Base-by-base conservation (phyloP, 139 green algal genomes). In the Limnomonas spitsbergensis region DNA sequence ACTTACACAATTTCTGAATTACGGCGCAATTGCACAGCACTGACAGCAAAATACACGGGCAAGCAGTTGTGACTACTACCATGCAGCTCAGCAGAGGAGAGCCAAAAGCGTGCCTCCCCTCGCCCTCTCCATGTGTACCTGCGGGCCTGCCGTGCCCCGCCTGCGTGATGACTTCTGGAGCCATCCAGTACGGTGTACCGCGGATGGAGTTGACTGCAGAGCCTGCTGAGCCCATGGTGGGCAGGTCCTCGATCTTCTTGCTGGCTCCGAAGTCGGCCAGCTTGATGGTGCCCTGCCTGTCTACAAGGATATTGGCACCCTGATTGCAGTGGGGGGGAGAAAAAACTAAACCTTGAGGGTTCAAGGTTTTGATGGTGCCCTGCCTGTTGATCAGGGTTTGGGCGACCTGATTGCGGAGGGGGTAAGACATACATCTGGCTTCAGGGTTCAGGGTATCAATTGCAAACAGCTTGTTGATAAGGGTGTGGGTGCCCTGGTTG, bases 171-270 rank as follows among this genome's bases (percentile, higher is more conserved):
- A 98, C 92, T 87, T 99, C 95, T 4, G 95, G 95, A 0, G 95
- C 95, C 95, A 99, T 99, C 95, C 95, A 99, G 88, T 97, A 97
- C 4, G 94, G 91, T 2, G 95, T 98, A 61, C 95, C 95, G 56
- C 6, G 4, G 14, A 69, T 27, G 14, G 56, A 37, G 56, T 38
- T 35, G 4, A 7, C 27, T 24, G 47, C 24, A 24, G 47, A 61
- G 47, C 14, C 47, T 61, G 47, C 14, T 61, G 3, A 36, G 2
- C 40, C 39, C 2, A 53, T 32, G 20, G 52, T 69, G 2, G 47
- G 34, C 24, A 79, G 52, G 38, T 76, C 38, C 53, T 72, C 52
- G 3, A 71, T 72, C 24, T 72, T 36, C 73, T 69, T 79, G 53
- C 73, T 79, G 34, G 73, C 73, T 9, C 69, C 69, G 37, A 76